Evolutionary conservation across 2,329 filamentous ascomycete species (phyloP).

Genomic region (Thermothelomyces thermophilus): DNA sequence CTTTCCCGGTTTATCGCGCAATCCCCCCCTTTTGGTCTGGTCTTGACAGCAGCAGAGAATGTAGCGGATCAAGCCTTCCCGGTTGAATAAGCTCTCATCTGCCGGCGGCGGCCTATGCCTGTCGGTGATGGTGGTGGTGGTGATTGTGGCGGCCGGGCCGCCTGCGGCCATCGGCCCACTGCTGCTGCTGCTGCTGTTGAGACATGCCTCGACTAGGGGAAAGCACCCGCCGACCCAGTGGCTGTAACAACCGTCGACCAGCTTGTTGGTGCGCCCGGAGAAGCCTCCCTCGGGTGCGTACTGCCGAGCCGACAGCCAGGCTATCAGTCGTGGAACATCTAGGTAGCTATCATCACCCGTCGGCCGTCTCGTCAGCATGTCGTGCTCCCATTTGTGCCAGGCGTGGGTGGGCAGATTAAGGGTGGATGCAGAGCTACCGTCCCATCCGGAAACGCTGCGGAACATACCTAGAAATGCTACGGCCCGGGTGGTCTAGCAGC

Average conservation of each 20-base stretch:
- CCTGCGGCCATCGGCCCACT: background rate
- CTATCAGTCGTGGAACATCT: conserved; percentile 67
- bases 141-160: conserved; percentile 8
- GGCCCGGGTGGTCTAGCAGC: conserved; percentile 72
- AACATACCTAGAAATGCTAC: conserved; percentile 68
- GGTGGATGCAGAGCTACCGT: background rate
- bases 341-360: conserved; percentile 52
- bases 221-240: conserved; percentile 97
- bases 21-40: conserved; percentile 61
- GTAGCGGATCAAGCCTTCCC: conserved; percentile 80
- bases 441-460: too few relatives aligned
- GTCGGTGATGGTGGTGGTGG: conserved; percentile 4
- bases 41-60: conserved; percentile 86
- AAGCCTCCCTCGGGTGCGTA: conserved; percentile 89
- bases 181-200: conserved; percentile 31
- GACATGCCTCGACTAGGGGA: conserved; percentile 77
- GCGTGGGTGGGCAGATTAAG: conserved; percentile 29
- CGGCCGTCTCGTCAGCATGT: conserved; percentile 11
- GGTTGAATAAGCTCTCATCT: conserved; percentile 60
- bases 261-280: conserved; percentile 90
- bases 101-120: conserved; percentile 25
- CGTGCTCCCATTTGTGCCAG: conserved; percentile 30
- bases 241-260: conserved; percentile 96
- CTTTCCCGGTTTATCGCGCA: conserved; percentile 92
- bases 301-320: conserved; percentile 86